phyloP scores from a whole-genome alignment of 1,139 yeast species.

The Lodderomyces margitis region DNA sequence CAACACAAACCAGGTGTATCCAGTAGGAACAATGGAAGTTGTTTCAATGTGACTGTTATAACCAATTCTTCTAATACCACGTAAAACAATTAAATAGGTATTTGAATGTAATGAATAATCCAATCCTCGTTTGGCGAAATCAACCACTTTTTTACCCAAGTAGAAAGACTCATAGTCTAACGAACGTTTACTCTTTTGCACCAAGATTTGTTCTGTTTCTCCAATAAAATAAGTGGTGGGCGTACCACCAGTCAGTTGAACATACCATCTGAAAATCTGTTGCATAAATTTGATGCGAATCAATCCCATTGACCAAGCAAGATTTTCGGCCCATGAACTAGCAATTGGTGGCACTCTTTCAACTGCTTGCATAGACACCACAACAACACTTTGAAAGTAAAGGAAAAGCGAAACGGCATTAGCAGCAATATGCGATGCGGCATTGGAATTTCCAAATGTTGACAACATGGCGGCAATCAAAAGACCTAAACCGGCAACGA shows the following conservation, averaged over 20 bases:
- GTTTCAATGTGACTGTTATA: slow-evolving; percentile 66
- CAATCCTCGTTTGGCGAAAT: slow-evolving; percentile 24
- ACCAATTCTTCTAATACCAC: slow-evolving; percentile 78
- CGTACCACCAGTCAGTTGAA: slow-evolving; percentile 75
- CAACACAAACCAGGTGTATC: slow-evolving; percentile 69
- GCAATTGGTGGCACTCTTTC: slow-evolving; percentile 78
- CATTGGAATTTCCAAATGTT: slow-evolving; percentile 73
- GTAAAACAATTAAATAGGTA: slow-evolving; percentile 53
- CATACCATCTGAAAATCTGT: slow-evolving; percentile 75
- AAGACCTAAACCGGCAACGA: slow-evolving; percentile 74
- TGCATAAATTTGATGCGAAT: slow-evolving; percentile 70
- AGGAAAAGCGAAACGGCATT: slow-evolving; percentile 71
- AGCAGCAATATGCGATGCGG: slow-evolving; percentile 76
- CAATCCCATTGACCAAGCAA: slow-evolving; percentile 86
- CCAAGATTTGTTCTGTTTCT: slow-evolving; percentile 58
- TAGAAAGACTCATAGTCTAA: slow-evolving; percentile 16
- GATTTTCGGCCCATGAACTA: slow-evolving; percentile 74
- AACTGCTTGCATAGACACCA: slow-evolving; percentile 70
- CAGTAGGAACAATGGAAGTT: slow-evolving; percentile 71
- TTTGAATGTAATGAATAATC: slow-evolving; percentile 37
- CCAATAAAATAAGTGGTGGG: slow-evolving; percentile 62
- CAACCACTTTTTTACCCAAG: slow-evolving; percentile 15
- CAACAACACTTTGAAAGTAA: slow-evolving; percentile 75
- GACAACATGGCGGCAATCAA: slow-evolving; percentile 66
- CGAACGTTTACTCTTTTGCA: slow-evolving; percentile 52